Percentiles rank a stretch among this genome's conserved stretches.
phyloP scores from a whole-genome alignment of 352 stramenopile species.

The Peronosclerospora sorghi region DNA sequence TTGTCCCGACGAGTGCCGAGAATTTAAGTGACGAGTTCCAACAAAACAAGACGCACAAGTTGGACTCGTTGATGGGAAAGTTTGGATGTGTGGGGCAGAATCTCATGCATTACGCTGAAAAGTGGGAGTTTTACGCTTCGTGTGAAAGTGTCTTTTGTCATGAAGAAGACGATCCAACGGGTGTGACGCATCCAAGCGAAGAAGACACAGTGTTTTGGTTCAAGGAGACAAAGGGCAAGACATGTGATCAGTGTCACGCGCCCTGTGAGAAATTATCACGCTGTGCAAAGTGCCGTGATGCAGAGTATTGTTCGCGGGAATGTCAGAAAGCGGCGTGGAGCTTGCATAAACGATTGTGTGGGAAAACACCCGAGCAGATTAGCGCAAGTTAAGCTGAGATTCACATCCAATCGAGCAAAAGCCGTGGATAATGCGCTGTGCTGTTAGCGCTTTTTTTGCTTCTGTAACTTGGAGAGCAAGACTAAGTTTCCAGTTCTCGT shows the following conservation, averaged over 20 bases:
- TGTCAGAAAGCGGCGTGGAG: slow-evolving; percentile 74
- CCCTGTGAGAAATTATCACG: slow-evolving; percentile 39
- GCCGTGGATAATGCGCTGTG: too few species aligned
- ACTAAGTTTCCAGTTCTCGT: slow-evolving; percentile 60
- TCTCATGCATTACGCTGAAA: slow-evolving; percentile 72
- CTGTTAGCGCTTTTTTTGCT: too few species aligned
- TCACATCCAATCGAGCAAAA: too few species aligned
- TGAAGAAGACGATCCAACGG: slow-evolving; percentile 25
- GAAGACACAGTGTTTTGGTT: slow-evolving; percentile 66
- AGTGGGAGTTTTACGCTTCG: slow-evolving; percentile 67
- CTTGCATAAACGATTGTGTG: slow-evolving; percentile 66
- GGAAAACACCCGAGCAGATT: slow-evolving; percentile 44
- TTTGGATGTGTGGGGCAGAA: slow-evolving; percentile 70
- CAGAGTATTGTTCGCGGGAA: slow-evolving; percentile 71
- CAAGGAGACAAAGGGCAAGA: slow-evolving; percentile 37
- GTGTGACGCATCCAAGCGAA: slow-evolving; percentile 34
- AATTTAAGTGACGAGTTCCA: slow-evolving; percentile 21
- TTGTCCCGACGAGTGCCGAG: slow-evolving; percentile 23
- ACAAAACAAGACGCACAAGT: slow-evolving; percentile 23
- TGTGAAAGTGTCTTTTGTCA: slow-evolving; percentile 28
- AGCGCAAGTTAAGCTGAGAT: slow-evolving; percentile 12
- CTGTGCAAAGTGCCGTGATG: slow-evolving; percentile 55
- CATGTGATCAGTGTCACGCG: slow-evolving; percentile 54
- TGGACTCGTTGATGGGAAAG: slow-evolving; percentile 51
- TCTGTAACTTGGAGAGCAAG: slow-evolving; percentile 58